These are phyloP conservation scores for Grosmannia penicillata DNA, from an alignment of 2,329 filamentous ascomycete species.

Conservation along the genomic window DNA sequence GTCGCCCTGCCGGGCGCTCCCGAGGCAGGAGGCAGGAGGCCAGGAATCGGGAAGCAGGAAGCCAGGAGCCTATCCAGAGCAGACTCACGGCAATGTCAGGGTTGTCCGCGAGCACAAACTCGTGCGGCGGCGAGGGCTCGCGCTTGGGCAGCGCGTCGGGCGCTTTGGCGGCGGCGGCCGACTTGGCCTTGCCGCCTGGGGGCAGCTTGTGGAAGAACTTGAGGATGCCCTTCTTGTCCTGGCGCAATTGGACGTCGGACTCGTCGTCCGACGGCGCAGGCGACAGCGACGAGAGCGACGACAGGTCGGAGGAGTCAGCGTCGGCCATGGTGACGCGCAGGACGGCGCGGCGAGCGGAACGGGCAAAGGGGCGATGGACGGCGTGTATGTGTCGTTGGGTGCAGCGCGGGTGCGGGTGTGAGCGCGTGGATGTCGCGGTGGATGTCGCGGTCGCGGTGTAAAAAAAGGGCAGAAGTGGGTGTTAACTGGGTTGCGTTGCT, in stretches of 20 bases:
- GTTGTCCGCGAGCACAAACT: conserved; percentile 81
- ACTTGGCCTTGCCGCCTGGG: conserved; percentile 15
- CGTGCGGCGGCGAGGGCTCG: conserved; percentile 76
- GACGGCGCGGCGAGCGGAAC: too few species aligned
- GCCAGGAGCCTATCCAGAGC: too few species aligned
- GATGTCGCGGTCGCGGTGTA: too few species aligned
- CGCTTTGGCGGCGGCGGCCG: conserved; percentile 27
- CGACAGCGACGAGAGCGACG: conserved; percentile 35
- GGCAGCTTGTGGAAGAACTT: conserved; percentile 51
- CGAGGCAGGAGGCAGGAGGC: too few species aligned
- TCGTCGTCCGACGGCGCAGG: conserved; percentile 37
- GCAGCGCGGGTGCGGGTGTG: too few species aligned
- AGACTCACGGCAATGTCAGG: conserved; percentile 83
- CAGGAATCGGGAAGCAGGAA: too few species aligned
- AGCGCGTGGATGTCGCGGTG: too few species aligned
- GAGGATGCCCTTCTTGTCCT: conserved; percentile 44
- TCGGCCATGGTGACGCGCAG: conserved; percentile 35
- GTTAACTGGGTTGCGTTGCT: too few species aligned
- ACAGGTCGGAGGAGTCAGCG: conserved; percentile 50
- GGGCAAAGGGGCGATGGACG: too few species aligned
- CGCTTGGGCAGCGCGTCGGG: conserved; percentile 62
- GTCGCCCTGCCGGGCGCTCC: too few species aligned
- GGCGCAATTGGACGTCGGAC: conserved; percentile 32
- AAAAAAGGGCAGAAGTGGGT: too few species aligned
- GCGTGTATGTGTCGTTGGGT: too few species aligned